phyloP scores from a whole-genome alignment of 139 green algal genomes.

The Picocystis salinarum region DNA sequence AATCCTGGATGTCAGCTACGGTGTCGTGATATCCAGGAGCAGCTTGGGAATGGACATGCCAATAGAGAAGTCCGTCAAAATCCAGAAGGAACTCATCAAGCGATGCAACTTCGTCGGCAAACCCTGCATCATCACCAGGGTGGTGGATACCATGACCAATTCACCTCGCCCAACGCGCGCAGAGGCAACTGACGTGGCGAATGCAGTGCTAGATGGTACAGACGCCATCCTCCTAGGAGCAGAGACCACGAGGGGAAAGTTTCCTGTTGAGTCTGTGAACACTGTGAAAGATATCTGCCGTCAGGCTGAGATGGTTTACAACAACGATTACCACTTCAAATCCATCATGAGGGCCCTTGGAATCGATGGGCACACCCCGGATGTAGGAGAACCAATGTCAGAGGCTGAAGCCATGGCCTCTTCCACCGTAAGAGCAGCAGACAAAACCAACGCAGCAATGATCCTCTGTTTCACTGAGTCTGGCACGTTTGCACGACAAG shows the following conservation, averaged over 20 bases:
- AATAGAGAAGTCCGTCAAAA: conserved; percentile 75
- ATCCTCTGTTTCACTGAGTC: conserved; percentile 65
- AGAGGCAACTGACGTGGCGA: conserved; percentile 75
- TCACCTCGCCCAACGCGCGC: conserved; percentile 64
- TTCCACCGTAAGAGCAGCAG: conserved; percentile 60
- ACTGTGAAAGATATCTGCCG: conserved; percentile 42
- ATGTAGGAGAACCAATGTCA: conserved; percentile 12
- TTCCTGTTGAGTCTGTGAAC: conserved; percentile 47
- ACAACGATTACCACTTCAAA: conserved; percentile 43
- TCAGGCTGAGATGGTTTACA: conserved; percentile 36
- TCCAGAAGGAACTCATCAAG: conserved; percentile 36
- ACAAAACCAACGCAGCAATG: conserved; percentile 49
- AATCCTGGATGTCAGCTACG: conserved; percentile 54
- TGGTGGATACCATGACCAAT: conserved; percentile 76
- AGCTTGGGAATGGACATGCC: conserved; percentile 73
- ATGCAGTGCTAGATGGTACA: conserved; percentile 72
- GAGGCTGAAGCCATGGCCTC: conserved; percentile 72
- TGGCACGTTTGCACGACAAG: conserved; percentile 51
- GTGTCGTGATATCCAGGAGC: conserved; percentile 64
- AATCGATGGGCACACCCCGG: neutral
- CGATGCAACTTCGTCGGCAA: conserved; percentile 71
- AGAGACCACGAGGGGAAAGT: conserved; percentile 48
- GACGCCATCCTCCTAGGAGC: conserved; percentile 77
- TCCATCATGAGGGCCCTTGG: conserved; percentile 21
- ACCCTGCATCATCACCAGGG: conserved; percentile 60